A percentile compares a stretch with the other conserved stretches of the same genome.
Evolutionary conservation across 73 alveolate genomes (phyloP).

Genomic region (Paramecium biaurelia): DNA sequence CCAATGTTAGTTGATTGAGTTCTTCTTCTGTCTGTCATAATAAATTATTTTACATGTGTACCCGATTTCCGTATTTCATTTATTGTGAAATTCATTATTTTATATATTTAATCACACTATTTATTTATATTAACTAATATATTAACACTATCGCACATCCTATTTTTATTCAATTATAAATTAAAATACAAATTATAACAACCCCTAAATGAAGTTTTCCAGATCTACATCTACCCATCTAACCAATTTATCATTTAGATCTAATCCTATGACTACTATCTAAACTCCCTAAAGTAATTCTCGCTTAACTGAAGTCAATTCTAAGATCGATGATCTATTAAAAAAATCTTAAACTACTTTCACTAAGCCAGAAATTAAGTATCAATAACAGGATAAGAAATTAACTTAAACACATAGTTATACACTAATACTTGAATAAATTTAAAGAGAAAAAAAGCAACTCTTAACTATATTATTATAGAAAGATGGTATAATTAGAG

Average conservation of each 20-base stretch:
- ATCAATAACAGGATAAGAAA: not conserved
- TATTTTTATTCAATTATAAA: not conserved
- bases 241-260: not conserved
- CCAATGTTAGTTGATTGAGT: slow-evolving; percentile 52
- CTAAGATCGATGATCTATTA: not conserved
- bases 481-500: not conserved
- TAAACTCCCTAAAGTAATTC: not conserved
- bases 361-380: not conserved
- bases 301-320: not conserved
- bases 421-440: not conserved
- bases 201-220: not conserved
- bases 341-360: not conserved
- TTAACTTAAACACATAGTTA: not conserved
- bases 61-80: slow-evolving; percentile 41
- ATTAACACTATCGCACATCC: not conserved
- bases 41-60: slow-evolving; percentile 32
- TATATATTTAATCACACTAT: not conserved
- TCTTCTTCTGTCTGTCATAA: slow-evolving; percentile 64
- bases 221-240: not conserved
- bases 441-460: not conserved
- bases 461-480: not conserved
- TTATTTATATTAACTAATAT: not conserved
- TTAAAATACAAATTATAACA: not conserved
- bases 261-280: not conserved
- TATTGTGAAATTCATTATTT: not conserved